Percentiles rank a stretch among this genome's conserved stretches.
Evolutionary conservation across 345 rosid species (phyloP).

Genomic region (Eutrema heterophyllum): DNA sequence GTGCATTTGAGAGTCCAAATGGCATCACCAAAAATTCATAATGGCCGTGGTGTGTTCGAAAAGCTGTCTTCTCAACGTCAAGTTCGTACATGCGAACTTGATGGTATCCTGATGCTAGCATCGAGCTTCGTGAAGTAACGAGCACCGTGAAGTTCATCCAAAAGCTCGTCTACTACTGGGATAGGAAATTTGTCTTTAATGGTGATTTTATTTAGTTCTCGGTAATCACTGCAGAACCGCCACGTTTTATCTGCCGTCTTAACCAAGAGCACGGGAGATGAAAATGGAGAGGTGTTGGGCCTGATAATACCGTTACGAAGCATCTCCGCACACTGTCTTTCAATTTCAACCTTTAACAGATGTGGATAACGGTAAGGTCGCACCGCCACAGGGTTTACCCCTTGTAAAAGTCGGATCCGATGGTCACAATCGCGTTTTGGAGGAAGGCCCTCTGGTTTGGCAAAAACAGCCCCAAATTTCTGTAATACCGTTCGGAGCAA

Average conservation of each 20-base stretch:
- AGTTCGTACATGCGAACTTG: neutral
- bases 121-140: neutral
- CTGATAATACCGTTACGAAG: neutral
- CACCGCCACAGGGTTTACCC: neutral
- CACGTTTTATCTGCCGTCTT: neutral
- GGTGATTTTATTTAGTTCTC: neutral
- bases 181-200: neutral
- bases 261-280: neutral
- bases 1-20: neutral
- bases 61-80: neutral
- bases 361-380: neutral
- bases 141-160: neutral
- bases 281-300: neutral
- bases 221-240: neutral
- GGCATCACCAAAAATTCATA: neutral
- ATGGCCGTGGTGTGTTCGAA: neutral
- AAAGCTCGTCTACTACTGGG: neutral
- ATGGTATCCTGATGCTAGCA: neutral
- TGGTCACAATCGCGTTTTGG: neutral
- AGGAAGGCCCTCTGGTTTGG: neutral
- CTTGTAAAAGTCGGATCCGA: neutral
- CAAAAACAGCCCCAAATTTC: neutral
- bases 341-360: neutral
- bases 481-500: neutral
- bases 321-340: neutral